These are phyloP conservation scores for Eucalyptus coolabah DNA, from an alignment of 345 rosid species.

Conservation along the genomic window DNA sequence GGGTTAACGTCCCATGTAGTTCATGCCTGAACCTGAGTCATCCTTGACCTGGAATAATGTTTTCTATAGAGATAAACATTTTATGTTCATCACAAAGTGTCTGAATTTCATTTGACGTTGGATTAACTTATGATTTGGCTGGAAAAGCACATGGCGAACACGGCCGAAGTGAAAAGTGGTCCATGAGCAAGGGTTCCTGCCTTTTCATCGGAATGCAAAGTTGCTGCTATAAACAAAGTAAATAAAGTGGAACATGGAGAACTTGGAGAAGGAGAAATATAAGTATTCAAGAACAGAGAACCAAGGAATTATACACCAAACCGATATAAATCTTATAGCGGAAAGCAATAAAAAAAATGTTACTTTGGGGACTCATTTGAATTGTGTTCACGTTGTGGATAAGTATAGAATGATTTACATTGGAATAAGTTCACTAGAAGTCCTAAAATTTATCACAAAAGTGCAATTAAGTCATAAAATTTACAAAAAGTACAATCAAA, in stretches of 20 bases:
- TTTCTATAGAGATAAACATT: neutral
- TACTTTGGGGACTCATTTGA: neutral
- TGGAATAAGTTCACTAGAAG: too few species aligned
- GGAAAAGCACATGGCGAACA: neutral
- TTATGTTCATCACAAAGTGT: neutral
- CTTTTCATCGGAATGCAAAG: neutral
- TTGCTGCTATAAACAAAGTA: neutral
- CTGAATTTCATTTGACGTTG: neutral
- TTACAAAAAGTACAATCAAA: too few species aligned
- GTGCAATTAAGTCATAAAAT: too few species aligned
- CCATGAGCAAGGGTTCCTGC: neutral
- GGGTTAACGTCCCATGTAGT: neutral
- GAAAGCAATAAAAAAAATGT: neutral
- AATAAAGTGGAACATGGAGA: neutral
- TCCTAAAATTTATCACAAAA: too few species aligned
- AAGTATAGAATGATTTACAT: neutral
- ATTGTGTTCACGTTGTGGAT: neutral
- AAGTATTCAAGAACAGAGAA: neutral
- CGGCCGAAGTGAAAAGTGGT: neutral
- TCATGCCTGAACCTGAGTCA: neutral
- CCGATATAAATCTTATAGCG: neutral
- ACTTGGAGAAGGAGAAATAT: neutral
- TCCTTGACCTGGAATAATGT: neutral
- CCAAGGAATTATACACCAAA: neutral
- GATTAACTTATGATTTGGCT: neutral